A percentile compares a stretch with the other conserved stretches of the same genome.
These are phyloP conservation scores for Curvularia sp. DNA, from an alignment of 2,329 filamentous ascomycete species.

Conservation along the genomic window DNA sequence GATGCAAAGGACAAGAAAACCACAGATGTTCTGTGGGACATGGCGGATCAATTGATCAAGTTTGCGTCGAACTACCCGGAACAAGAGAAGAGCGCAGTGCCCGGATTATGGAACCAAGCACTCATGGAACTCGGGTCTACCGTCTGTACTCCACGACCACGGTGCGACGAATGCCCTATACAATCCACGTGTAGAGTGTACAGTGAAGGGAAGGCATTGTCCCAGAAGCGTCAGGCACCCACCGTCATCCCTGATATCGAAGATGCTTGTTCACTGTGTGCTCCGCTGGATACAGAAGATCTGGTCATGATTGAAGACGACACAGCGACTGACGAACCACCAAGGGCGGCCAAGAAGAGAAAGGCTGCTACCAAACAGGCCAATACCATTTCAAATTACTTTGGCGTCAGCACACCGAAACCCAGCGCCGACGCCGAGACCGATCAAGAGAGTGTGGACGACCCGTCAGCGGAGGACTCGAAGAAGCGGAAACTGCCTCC, in stretches of 20 bases:
- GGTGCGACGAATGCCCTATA: conserved; percentile 55
- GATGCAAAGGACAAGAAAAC: conserved; percentile 64
- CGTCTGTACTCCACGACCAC: conserved; percentile 65
- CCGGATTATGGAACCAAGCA: conserved; percentile 69
- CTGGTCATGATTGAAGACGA: conserved; percentile 30
- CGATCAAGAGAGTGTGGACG: conserved; percentile 6
- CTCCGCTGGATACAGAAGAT: conserved; percentile 41
- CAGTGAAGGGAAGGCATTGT: conserved; percentile 38
- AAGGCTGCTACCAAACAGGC: conserved; percentile 28
- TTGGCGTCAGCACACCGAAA: conserved; percentile 30
- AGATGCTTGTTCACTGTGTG: conserved; percentile 41
- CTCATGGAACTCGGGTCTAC: conserved; percentile 72
- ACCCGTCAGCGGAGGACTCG: conserved; percentile 7
- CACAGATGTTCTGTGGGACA: conserved; percentile 64
- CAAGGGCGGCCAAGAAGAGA: conserved; percentile 31
- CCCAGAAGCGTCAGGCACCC: conserved; percentile 21
- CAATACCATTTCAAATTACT: conserved; percentile 44
- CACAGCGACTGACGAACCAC: conserved; percentile 22
- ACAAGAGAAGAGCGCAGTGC: conserved; percentile 56
- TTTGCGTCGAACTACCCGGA: conserved; percentile 52
- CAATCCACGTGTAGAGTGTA: conserved; percentile 43
- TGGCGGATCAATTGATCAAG: conserved; percentile 63
- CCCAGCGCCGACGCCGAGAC: conserved; percentile 19
- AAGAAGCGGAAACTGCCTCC: conserved; percentile 38
- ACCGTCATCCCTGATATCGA: conserved; percentile 36